Percentiles rank a stretch among this genome's conserved stretches.
These are phyloP conservation scores for Ceratobasidium sp. DNA, from an alignment of 1,284 basidiomycete genomes.

Conservation along the genomic window DNA sequence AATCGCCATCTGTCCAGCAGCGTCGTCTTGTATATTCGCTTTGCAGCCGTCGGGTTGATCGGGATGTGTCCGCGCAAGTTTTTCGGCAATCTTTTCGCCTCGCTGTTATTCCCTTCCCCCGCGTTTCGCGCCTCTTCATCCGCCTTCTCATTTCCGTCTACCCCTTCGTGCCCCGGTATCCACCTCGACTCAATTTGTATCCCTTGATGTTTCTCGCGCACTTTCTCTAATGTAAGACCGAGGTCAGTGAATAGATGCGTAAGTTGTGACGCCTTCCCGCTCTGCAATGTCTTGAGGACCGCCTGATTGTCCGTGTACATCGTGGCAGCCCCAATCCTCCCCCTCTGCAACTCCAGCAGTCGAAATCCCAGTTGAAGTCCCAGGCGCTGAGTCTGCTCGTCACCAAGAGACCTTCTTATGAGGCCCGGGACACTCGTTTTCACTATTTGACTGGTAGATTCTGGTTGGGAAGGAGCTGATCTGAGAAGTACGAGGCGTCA, in stretches of 20 bases:
- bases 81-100: not conserved
- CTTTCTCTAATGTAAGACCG: not conserved
- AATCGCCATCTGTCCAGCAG: not conserved
- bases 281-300: slow-evolving; percentile 22
- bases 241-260: slow-evolving; percentile 13
- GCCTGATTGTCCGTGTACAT: slow-evolving; percentile 40
- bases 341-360: slow-evolving; percentile 28
- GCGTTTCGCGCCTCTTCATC: slow-evolving; percentile 22
- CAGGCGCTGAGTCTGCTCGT: no score
- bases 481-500: no score
- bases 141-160: slow-evolving; percentile 35
- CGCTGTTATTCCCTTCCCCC: not conserved
- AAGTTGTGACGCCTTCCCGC: slow-evolving; percentile 1
- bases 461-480: no score
- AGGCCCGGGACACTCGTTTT: no score
- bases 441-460: no score
- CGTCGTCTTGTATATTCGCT: not conserved
- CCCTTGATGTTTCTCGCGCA: not conserved
- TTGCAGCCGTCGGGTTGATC: slow-evolving; percentile 27
- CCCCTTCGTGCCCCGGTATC: slow-evolving; percentile 31
- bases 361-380: slow-evolving; percentile 29
- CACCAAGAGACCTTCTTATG: no score
- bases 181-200: slow-evolving; percentile 20
- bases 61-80: slow-evolving; percentile 3
- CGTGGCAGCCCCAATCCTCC: not conserved